phyloP scores from a whole-genome alignment of 2,329 filamentous ascomycete species.

The Coniochaeta sp. region DNA sequence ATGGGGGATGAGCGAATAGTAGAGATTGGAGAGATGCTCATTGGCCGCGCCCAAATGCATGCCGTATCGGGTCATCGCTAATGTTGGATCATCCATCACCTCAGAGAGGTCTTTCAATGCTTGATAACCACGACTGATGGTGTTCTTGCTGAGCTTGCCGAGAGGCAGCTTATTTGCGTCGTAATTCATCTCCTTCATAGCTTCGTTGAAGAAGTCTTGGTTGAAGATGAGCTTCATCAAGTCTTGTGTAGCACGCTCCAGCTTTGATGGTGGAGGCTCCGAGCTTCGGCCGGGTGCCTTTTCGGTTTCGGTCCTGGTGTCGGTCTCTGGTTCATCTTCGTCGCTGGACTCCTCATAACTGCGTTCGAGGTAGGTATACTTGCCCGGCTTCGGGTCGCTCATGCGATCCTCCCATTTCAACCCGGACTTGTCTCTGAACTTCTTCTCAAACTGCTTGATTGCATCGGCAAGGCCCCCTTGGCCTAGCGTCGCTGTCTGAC shows the following conservation, averaged over 20 bases:
- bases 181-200: conserved; percentile 62
- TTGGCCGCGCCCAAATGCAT: conserved; percentile 31
- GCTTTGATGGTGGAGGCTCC: conserved; percentile 40
- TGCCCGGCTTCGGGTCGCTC: conserved; percentile 51
- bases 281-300: conserved; percentile 19
- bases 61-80: conserved; percentile 36
- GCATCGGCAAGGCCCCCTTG: conserved; percentile 33
- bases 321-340: conserved; percentile 34
- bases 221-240: conserved; percentile 83
- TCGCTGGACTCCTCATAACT: conserved; percentile 65
- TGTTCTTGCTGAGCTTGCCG: conserved; percentile 75
- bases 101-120: conserved; percentile 67
- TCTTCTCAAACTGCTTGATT: conserved; percentile 45
- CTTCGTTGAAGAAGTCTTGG: conserved; percentile 58
- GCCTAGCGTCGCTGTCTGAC: conserved; percentile 38
- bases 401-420: conserved; percentile 45
- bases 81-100: conserved; percentile 46
- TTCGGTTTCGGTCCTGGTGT: conserved; percentile 19
- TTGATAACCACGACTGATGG: conserved; percentile 68
- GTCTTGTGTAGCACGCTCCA: conserved; percentile 53
- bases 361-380: conserved; percentile 75
- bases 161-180: conserved; percentile 71
- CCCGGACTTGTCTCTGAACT: conserved; percentile 57
- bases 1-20: conserved; percentile 78
- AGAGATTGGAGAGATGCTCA: conserved; percentile 65